These are phyloP conservation scores for Rhexocercosporidium sp. DNA, from an alignment of 2,329 filamentous ascomycete genomes.

Conservation along the genomic window DNA sequence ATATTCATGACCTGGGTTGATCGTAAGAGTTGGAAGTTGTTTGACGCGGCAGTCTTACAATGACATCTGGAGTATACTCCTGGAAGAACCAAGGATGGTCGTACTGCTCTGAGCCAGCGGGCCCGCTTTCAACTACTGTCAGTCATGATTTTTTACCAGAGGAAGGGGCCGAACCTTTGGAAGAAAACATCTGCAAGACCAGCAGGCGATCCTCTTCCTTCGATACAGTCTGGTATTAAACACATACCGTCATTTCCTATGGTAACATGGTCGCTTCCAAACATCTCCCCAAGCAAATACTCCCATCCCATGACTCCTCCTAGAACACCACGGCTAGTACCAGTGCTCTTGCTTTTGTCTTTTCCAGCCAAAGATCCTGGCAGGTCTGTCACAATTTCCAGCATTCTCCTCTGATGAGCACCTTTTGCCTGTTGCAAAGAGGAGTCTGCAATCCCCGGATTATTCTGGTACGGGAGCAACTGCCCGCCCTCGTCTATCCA, in stretches of 20 bases:
- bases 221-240: constrained; percentile 42
- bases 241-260: constrained; percentile 45
- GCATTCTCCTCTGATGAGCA: constrained; percentile 28
- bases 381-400: constrained; percentile 43
- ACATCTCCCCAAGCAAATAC: constrained; percentile 45
- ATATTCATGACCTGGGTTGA: constrained; percentile 41
- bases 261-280: constrained; percentile 42
- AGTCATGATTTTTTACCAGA: background rate
- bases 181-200: constrained; percentile 39
- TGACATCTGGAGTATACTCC: constrained; percentile 43
- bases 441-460: background rate
- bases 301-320: constrained; percentile 43
- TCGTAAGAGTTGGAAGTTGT: background rate
- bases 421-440: background rate
- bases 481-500: constrained; percentile 35
- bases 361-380: constrained; percentile 33
- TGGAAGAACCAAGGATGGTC: constrained; percentile 44
- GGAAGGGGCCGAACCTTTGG: constrained; percentile 29
- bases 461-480: constrained; percentile 23
- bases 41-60: constrained; percentile 32
- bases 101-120: constrained; percentile 41
- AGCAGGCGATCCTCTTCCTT: constrained; percentile 38
- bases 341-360: constrained; percentile 19
- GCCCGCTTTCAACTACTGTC: constrained; percentile 31
- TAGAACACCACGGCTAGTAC: constrained; percentile 27